Percentiles rank a stretch among this genome's conserved stretches.
These are phyloP conservation scores for Aspergillus bombycis DNA, from an alignment of 2,329 filamentous ascomycete species.

Conservation along the genomic window DNA sequence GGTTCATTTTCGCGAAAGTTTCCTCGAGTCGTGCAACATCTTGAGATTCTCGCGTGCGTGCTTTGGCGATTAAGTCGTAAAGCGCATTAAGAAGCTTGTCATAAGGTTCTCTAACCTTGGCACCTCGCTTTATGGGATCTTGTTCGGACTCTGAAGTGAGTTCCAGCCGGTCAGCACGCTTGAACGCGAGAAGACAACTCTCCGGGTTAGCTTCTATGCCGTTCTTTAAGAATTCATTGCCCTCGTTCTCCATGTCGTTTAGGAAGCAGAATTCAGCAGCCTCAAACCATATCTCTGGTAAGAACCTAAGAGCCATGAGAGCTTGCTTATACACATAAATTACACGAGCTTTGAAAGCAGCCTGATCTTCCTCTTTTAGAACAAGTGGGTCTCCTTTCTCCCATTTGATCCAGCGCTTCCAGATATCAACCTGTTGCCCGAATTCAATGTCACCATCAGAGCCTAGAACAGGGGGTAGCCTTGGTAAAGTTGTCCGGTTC, in stretches of 20 bases:
- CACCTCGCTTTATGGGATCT: slow-evolving; percentile 64
- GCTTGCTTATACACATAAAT: slow-evolving; percentile 93
- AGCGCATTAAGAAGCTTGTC: slow-evolving; percentile 81
- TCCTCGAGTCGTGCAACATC: slow-evolving; percentile 59
- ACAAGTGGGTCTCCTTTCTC: slow-evolving; percentile 92
- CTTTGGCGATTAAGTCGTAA: slow-evolving; percentile 81
- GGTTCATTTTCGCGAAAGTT: slow-evolving; percentile 49
- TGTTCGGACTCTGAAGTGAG: slow-evolving; percentile 76
- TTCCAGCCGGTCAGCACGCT: slow-evolving; percentile 86
- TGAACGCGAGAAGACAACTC: slow-evolving; percentile 86
- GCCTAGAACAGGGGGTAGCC: slow-evolving; percentile 78
- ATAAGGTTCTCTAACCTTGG: slow-evolving; percentile 79
- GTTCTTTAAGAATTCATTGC: slow-evolving; percentile 76
- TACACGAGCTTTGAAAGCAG: slow-evolving; percentile 75
- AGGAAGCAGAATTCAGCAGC: slow-evolving; percentile 90
- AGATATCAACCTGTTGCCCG: slow-evolving; percentile 78
- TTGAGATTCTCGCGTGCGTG: slow-evolving; percentile 67
- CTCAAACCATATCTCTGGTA: slow-evolving; percentile 95
- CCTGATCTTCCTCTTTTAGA: slow-evolving; percentile 77
- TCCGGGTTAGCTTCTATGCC: slow-evolving; percentile 91
- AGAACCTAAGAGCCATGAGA: slow-evolving; percentile 89
- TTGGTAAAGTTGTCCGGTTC: slow-evolving; percentile 75
- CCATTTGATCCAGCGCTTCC: slow-evolving; percentile 94
- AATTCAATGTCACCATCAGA: slow-evolving; percentile 89
- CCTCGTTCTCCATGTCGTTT: slow-evolving; percentile 71